These are phyloP conservation scores for Hortiboletus flavorubellus DNA, from an alignment of 768 basidiomycete species.

Conservation along the genomic window DNA sequence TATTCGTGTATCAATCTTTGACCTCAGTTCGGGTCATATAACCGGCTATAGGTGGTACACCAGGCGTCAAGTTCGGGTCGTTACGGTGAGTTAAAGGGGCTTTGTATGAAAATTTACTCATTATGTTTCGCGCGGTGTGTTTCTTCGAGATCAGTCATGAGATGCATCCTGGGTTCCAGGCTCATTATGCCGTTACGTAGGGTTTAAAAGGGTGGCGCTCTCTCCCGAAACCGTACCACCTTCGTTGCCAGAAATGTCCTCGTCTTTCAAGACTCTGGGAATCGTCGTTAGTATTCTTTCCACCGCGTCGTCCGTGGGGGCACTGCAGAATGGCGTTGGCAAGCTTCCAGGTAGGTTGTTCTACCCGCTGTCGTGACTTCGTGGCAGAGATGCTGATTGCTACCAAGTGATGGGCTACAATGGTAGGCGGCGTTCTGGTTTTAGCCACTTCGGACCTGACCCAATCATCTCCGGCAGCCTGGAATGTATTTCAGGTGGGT, in stretches of 20 bases:
- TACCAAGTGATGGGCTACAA: constrained; percentile 32
- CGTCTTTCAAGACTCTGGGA: constrained; percentile 5
- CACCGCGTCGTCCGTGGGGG: constrained; percentile 10
- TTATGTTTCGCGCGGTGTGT: neutral
- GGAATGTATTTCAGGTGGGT: constrained; percentile 62
- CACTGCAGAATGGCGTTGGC: constrained; percentile 30
- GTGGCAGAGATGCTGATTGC: constrained; percentile 1
- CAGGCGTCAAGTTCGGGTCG: too few species aligned
- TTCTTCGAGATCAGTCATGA: neutral
- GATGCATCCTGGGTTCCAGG: neutral
- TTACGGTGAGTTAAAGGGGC: too few species aligned
- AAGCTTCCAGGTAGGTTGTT: constrained; percentile 29
- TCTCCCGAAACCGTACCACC: neutral
- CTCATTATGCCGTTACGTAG: neutral
- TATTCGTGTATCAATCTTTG: too few species aligned
- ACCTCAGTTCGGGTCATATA: too few species aligned
- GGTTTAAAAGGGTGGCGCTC: constrained; percentile 10
- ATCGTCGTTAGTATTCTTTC: constrained; percentile 12
- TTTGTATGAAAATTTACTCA: neutral
- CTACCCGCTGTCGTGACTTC: neutral
- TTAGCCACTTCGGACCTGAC: constrained; percentile 2
- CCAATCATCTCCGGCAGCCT: constrained; percentile 38
- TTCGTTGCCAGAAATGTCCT: constrained; percentile 8
- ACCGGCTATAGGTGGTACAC: too few species aligned
- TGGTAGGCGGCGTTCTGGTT: constrained; percentile 15